phyloP scores from a whole-genome alignment of 495 filamentous ascomycete genomes.

The Trichodelitschia bisporula region DNA sequence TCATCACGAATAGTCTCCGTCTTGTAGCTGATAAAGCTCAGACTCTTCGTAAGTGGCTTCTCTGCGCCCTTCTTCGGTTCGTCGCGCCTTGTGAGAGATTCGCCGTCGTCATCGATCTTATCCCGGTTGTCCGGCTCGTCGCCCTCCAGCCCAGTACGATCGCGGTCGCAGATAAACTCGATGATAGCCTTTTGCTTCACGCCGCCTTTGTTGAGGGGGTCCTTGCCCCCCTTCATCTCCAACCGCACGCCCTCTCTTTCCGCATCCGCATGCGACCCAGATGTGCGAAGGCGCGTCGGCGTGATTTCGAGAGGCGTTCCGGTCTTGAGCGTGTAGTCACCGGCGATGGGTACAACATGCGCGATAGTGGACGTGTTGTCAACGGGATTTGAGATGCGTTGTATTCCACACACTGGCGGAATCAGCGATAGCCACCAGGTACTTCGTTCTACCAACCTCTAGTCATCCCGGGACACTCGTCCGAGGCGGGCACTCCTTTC shows the following conservation, averaged over 20 bases:
- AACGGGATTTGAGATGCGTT: conserved; percentile 21
- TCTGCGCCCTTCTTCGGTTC: conserved; percentile 10
- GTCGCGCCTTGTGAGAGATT: conserved; percentile 5
- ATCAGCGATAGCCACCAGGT: neutral
- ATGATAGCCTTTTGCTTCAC: conserved; percentile 43
- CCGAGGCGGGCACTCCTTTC: neutral
- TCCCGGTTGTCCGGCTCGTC: conserved; percentile 20
- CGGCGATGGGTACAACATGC: conserved; percentile 46
- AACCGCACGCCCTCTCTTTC: conserved; percentile 43
- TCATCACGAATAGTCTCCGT: conserved; percentile 21
- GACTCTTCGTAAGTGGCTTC: no score
- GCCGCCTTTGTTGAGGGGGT: conserved; percentile 20
- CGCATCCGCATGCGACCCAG: conserved; percentile 29
- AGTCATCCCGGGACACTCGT: neutral
- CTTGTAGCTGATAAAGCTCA: conserved; percentile 48
- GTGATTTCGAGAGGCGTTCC: conserved; percentile 33
- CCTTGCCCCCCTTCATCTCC: conserved; percentile 42
- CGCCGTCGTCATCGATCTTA: conserved; percentile 6
- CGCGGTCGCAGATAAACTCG: conserved; percentile 58
- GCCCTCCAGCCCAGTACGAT: conserved; percentile 42
- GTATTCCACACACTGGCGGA: conserved; percentile 59
- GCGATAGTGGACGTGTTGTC: conserved; percentile 21
- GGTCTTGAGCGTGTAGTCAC: conserved; percentile 25
- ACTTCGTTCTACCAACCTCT: neutral
- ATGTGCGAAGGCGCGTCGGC: conserved; percentile 33